Conservation (phyloP, 345 rosid species). For the Gossypium thurberi region DNA sequence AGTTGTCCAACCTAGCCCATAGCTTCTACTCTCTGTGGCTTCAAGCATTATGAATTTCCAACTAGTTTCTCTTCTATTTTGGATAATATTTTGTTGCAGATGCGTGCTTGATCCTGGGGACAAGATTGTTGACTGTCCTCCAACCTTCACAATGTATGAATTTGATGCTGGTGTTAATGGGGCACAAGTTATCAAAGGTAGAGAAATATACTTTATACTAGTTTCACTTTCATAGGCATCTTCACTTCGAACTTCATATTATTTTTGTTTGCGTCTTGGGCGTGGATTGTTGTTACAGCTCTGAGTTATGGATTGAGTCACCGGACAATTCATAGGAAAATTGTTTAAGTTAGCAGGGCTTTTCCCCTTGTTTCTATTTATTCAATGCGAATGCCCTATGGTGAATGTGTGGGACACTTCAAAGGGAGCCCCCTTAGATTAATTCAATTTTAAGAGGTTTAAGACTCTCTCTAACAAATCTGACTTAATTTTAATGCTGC, state of each 20-base stretch:
- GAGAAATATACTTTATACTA: conserved; percentile 5
- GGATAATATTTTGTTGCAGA: conserved; percentile 28
- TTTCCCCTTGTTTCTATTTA: too few species aligned
- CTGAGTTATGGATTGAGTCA: too few species aligned
- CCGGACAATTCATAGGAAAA: too few species aligned
- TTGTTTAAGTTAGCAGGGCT: too few species aligned
- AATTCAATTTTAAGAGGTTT: too few species aligned
- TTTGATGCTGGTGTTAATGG: conserved; percentile 95
- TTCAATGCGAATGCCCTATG: too few species aligned
- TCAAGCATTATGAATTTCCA: neutral
- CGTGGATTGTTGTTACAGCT: neutral
- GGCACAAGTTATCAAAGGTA: conserved; percentile 78
- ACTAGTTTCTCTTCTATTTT: neutral
- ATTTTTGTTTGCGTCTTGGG: neutral
- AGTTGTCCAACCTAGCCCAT: neutral
- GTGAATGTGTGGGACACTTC: too few species aligned
- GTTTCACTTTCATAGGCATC: neutral
- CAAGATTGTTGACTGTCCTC: conserved; percentile 93
- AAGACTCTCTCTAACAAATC: too few species aligned
- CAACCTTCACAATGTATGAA: conserved; percentile 95
- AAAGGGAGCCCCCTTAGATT: too few species aligned
- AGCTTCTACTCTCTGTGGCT: neutral
- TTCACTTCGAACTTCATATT: neutral
- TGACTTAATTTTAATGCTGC: too few species aligned
- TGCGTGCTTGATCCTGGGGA: conserved; percentile 96